phyloP scores from a whole-genome alignment of 495 filamentous ascomycete genomes.

The Talaromyces nanjingensis region DNA sequence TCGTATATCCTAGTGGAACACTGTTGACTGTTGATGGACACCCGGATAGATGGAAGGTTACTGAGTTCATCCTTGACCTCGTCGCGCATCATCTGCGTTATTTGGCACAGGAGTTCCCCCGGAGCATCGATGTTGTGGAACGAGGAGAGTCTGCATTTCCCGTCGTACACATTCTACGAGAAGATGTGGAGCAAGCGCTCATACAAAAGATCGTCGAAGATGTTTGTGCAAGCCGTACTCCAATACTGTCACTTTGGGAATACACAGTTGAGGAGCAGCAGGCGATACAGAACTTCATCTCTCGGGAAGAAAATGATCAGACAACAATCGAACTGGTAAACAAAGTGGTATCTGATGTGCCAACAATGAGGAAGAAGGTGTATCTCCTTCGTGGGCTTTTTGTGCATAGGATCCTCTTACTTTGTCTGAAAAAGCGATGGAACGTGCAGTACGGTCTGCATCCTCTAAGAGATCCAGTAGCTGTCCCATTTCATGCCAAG shows the following conservation, averaged over 20 bases:
- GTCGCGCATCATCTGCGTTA: slow-evolving; percentile 22
- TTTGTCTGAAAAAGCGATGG: slow-evolving; percentile 59
- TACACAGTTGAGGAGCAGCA: slow-evolving; percentile 2
- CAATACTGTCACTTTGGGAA: slow-evolving; percentile 7
- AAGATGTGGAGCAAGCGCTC: slow-evolving; percentile 14
- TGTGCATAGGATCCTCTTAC: slow-evolving; percentile 45
- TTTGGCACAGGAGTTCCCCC: slow-evolving; percentile 17
- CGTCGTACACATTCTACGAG: slow-evolving; percentile 14
- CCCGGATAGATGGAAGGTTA: slow-evolving; percentile 51
- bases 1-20: slow-evolving; percentile 60
- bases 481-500: slow-evolving; percentile 64
- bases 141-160: slow-evolving; percentile 15
- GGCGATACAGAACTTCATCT: slow-evolving; percentile 10
- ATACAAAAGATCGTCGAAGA: slow-evolving; percentile 9
- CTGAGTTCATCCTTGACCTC: slow-evolving; percentile 44
- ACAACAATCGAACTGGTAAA: too few relatives aligned
- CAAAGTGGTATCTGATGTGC: too few relatives aligned
- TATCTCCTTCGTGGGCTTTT: slow-evolving; percentile 57
- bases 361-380: slow-evolving; percentile 17
- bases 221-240: slow-evolving; percentile 9
- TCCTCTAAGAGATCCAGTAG: slow-evolving; percentile 41
- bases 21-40: slow-evolving; percentile 48
- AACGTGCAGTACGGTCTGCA: slow-evolving; percentile 64
- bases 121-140: slow-evolving; percentile 30
- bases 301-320: too few relatives aligned